A percentile compares a stretch with the other conserved stretches of the same genome.
These are phyloP conservation scores for Begonia loranthoides DNA, from an alignment of 306 rosid species.

Conservation along the genomic window DNA sequence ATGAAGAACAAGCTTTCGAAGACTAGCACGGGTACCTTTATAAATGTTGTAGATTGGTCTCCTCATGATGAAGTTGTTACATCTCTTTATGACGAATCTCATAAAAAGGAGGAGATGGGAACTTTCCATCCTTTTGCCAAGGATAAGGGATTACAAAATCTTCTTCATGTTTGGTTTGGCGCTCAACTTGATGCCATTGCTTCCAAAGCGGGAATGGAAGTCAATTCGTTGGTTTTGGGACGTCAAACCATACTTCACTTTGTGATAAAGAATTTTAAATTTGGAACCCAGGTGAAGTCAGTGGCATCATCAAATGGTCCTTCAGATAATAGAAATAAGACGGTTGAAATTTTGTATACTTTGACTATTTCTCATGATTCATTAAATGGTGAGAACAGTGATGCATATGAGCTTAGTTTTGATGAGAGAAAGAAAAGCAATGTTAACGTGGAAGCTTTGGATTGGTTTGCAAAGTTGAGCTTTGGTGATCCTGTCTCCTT, in stretches of 20 bases:
- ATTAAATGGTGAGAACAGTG: conserved; percentile 24
- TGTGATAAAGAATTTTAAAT: conserved; percentile 31
- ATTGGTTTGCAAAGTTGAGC: conserved; percentile 34
- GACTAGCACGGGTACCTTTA: conserved; percentile 26
- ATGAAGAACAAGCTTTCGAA: conserved; percentile 31
- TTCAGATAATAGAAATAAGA: conserved; percentile 26
- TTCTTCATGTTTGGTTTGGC: conserved; percentile 52
- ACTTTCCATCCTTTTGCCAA: conserved; percentile 25
- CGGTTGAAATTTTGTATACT: conserved; percentile 38
- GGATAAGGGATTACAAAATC: conserved; percentile 41
- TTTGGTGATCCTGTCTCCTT: conserved; percentile 50
- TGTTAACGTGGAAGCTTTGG: conserved; percentile 23
- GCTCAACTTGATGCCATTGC: conserved; percentile 59
- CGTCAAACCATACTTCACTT: conserved; percentile 62
- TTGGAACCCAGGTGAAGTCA: conserved; percentile 27
- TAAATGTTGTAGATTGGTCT: conserved; percentile 44
- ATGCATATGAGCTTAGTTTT: conserved; percentile 43
- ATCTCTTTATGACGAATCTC: conserved; percentile 37
- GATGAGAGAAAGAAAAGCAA: conserved; percentile 26
- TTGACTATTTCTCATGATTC: conserved; percentile 41
- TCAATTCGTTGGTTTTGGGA: conserved; percentile 45
- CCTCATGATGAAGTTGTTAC: conserved; percentile 38
- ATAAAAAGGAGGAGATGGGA: conserved; percentile 30
- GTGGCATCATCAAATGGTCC: conserved; percentile 23
- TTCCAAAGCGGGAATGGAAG: conserved; percentile 42